Evolutionary conservation across 2,329 filamentous ascomycete species (phyloP).

Genomic region (Penicillium sp.): DNA sequence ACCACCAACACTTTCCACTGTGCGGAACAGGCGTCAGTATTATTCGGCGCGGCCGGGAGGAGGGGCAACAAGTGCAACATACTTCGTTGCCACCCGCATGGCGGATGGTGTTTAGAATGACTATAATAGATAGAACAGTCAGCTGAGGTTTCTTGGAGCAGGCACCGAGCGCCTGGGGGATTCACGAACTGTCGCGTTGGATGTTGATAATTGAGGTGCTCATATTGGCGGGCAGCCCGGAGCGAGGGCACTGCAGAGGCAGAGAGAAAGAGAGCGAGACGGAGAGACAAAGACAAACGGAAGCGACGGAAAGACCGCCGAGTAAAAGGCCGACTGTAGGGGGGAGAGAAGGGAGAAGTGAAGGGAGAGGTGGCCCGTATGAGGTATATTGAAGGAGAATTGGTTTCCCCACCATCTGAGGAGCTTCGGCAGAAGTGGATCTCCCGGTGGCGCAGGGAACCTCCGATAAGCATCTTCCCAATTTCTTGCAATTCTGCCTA

Average conservation of each 20-base stretch:
- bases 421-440: slow-evolving; percentile 29
- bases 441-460: slow-evolving; percentile 25
- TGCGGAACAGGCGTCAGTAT: slow-evolving; percentile 30
- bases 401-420: slow-evolving; percentile 32
- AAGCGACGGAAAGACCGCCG: background rate
- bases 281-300: background rate
- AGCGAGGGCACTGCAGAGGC: slow-evolving; percentile 23
- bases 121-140: slow-evolving; percentile 46
- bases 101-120: slow-evolving; percentile 74
- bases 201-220: slow-evolving; percentile 81
- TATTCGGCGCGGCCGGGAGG: slow-evolving; percentile 26
- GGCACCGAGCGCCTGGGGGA: background rate
- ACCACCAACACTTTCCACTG: slow-evolving; percentile 97
- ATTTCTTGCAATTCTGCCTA: slow-evolving; percentile 8
- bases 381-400: slow-evolving; percentile 32
- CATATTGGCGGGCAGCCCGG: slow-evolving; percentile 61
- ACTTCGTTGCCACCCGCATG: slow-evolving; percentile 82
- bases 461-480: slow-evolving; percentile 25
- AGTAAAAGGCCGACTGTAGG: background rate
- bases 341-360: background rate
- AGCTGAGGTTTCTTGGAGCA: slow-evolving; percentile 12
- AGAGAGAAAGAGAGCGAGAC: slow-evolving; percentile 9
- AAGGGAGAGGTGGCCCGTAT: slow-evolving; percentile 23
- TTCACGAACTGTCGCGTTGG: slow-evolving; percentile 71
- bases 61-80: slow-evolving; percentile 38